Percentiles rank a stretch among this genome's conserved stretches.
phyloP scores from a whole-genome alignment of 768 basidiomycete genomes.

The Guyanaporus albipodus region DNA sequence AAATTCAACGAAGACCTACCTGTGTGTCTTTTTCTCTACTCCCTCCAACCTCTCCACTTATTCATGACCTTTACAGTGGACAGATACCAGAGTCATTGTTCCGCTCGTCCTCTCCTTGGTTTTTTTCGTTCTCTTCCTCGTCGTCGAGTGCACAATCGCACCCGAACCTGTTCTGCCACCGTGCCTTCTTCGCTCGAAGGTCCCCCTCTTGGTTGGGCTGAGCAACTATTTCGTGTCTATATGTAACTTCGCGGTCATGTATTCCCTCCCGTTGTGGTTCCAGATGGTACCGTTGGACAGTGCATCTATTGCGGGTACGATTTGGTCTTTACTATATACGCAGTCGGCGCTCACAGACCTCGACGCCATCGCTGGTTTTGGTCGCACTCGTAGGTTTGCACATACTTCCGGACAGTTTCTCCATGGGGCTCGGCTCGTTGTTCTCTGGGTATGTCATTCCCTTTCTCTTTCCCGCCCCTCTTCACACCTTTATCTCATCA shows the following conservation, averaged over 20 bases:
- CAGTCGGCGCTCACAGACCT: background rate
- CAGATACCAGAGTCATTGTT: constrained; percentile 45
- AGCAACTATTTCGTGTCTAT: constrained; percentile 71
- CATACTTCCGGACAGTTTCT: constrained; percentile 46
- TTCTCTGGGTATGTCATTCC: constrained; percentile 41
- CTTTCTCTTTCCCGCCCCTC: too few relatives aligned
- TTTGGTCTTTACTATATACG: background rate
- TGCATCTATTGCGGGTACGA: constrained; percentile 60
- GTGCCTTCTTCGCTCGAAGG: constrained; percentile 55
- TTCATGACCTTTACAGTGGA: constrained; percentile 43
- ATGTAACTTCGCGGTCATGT: constrained; percentile 73
- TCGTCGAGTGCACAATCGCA: constrained; percentile 58
- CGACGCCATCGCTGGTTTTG: background rate
- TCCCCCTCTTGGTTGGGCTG: constrained; percentile 65
- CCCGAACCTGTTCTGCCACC: constrained; percentile 70
- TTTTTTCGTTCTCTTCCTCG: constrained; percentile 51
- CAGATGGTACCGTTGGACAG: constrained; percentile 69
- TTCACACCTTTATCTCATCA: background rate
- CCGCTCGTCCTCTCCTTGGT: constrained; percentile 42
- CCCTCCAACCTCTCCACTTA: background rate
- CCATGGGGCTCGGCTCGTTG: constrained; percentile 47
- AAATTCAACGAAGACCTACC: constrained; percentile 63
- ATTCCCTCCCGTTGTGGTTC: constrained; percentile 80
- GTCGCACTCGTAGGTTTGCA: constrained; percentile 37
- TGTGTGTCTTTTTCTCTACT: constrained; percentile 30